These are phyloP conservation scores for Suhomyces vadensis DNA, from an alignment of 805 yeast genomes.

Conservation along the genomic window DNA sequence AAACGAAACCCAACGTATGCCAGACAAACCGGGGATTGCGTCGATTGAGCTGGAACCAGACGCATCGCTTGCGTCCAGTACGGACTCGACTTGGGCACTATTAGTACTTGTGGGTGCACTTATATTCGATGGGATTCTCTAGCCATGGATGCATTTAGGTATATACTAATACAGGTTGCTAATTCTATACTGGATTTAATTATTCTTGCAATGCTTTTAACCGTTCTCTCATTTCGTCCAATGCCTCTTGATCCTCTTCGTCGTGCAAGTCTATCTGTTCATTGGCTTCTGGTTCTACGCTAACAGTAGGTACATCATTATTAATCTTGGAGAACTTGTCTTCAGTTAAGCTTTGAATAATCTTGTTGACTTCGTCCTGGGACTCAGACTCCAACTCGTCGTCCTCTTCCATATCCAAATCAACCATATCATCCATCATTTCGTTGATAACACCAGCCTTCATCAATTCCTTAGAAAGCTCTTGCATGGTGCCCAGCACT, in stretches of 20 bases:
- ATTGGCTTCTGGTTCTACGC: constrained; percentile 17
- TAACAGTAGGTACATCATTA: constrained; percentile 32
- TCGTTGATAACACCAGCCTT: constrained; percentile 87
- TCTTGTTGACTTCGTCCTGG: constrained; percentile 64
- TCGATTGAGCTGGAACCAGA: background rate
- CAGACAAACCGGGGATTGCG: background rate
- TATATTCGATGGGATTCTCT: background rate
- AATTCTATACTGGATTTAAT: background rate
- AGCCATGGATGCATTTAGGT: background rate
- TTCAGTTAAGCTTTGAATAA: constrained; percentile 44
- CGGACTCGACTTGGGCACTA: constrained; percentile 1
- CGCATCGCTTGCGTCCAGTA: background rate
- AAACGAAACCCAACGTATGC: background rate
- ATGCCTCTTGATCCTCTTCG: constrained; percentile 71
- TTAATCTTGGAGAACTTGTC: constrained; percentile 40
- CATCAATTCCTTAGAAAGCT: constrained; percentile 81
- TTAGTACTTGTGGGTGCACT: background rate
- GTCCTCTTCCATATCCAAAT: constrained; percentile 57
- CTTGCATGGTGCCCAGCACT: constrained; percentile 78
- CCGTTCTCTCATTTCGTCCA: constrained; percentile 87
- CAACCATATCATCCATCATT: constrained; percentile 91
- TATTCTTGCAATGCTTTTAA: constrained; percentile 71
- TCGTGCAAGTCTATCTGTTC: constrained; percentile 21
- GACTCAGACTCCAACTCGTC: constrained; percentile 67
- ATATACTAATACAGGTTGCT: background rate